Evolutionary conservation across 148 eudicot genomes (phyloP), one percentile per base, ranked within the genome.

Genomic region (Diospyros lotus): DNA sequence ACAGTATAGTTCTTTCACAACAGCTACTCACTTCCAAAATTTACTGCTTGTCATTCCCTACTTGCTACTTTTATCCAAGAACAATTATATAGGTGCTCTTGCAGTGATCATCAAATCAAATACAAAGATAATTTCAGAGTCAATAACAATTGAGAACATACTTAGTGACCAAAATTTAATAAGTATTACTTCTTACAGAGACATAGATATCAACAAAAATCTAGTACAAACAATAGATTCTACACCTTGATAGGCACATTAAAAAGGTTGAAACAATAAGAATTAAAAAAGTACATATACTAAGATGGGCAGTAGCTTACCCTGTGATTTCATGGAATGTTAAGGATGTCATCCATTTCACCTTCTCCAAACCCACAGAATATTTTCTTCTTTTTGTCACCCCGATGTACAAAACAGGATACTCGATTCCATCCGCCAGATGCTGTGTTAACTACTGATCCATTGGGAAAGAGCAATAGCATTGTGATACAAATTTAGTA

Each of bases 301-400:
- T 69, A 38, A 64, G 18, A 50, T 52, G 43, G 66, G 51, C 54
- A 67, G 53, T 65, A 41, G 71, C 89, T 93, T 85, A 96, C 99
- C 87, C 84, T 8, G 70, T 40, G 75, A 93, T 89, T 72, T 82
- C 84, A 82, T 95, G 93, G 82, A 88, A 93, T 64, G 85, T 83
- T 69, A 79, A 65, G 77, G 89, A 87, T 38, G 87, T 90, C 75
- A 86, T 62, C 74, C 82, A 79, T 73, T 77, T 82, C 70, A 79
- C 88, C 77, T 84, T 85, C 81, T 87, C 88, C 69, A 55, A 48
- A 48, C 91, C 90, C 72, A 93, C 65, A 9, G 88, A 77, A 78
- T 81, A 89, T 75, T 87, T 92, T 83, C 99, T 85, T 89, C 84
- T 89, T 82, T 96, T 89, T 41, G 78, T 83, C 61, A 96, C 91